Percentiles rank a stretch among this genome's conserved stretches.
Conservation (phyloP, 169 alveolate genomes). For the Cryptosporidium meleagridis region DNA sequence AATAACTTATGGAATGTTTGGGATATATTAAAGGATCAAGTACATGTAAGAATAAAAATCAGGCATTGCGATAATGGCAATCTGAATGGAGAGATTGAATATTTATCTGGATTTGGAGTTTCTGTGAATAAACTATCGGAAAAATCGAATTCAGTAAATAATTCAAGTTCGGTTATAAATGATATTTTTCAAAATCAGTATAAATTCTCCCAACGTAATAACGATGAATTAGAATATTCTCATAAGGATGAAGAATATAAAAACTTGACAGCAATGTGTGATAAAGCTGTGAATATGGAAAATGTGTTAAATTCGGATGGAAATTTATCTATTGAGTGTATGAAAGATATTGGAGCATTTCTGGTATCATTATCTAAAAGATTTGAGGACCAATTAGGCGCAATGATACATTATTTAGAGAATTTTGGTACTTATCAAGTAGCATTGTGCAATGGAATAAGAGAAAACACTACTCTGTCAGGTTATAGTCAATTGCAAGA, state of each 20-base stretch:
- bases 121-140: not conserved
- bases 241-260: constrained; percentile 47
- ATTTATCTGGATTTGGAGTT: constrained; percentile 46
- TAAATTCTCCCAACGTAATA: not conserved
- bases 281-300: constrained; percentile 62
- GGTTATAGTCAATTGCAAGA: not conserved
- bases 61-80: constrained; percentile 31
- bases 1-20: constrained; percentile 5
- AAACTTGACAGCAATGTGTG: constrained; percentile 11
- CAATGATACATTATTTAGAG: constrained; percentile 38
- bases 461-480: constrained; percentile 1
- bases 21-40: not conserved
- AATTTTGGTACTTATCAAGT: constrained; percentile 58
- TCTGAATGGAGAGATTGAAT: not conserved
- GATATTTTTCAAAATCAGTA: not conserved
- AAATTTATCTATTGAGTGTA: constrained; percentile 25
- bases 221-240: not conserved
- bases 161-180: not conserved
- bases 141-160: not conserved
- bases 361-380: constrained; percentile 41
- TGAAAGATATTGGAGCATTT: constrained; percentile 41
- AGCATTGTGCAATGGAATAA: constrained; percentile 45
- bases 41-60: not conserved
- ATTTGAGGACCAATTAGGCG: constrained; percentile 40
- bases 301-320: constrained; percentile 43